These are phyloP conservation scores for Leucaena leucocephala DNA, from an alignment of 306 rosid species.

Conservation along the genomic window DNA sequence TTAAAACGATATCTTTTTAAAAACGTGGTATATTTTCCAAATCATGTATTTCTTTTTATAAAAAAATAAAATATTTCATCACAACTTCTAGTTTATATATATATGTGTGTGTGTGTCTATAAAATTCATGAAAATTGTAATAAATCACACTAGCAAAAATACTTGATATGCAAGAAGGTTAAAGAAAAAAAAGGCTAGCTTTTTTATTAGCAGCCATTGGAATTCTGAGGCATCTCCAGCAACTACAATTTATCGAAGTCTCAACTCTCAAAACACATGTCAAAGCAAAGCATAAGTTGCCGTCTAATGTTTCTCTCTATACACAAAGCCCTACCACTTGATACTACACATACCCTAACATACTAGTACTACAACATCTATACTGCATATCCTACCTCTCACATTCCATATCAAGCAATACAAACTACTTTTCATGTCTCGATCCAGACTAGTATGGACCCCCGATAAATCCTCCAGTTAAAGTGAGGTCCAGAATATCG, in stretches of 20 bases:
- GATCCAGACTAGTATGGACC: background rate
- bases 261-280: background rate
- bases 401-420: conserved; percentile 28
- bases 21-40: background rate
- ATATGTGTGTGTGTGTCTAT: too few species aligned
- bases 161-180: background rate
- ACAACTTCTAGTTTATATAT: background rate
- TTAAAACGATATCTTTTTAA: too few species aligned
- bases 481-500: background rate
- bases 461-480: background rate
- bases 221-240: conserved; percentile 36
- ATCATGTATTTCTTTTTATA: background rate
- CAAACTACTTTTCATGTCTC: background rate
- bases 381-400: conserved; percentile 29
- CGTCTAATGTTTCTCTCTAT: conserved; percentile 18
- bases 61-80: background rate
- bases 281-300: background rate
- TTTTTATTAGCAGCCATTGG: conserved; percentile 22
- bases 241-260: background rate
- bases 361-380: conserved; percentile 33
- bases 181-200: background rate
- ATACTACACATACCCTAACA: conserved; percentile 5
- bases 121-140: too few species aligned
- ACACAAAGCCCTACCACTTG: conserved; percentile 13
- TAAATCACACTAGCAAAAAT: too few species aligned